Base-by-base conservation (phyloP, 2,329 filamentous ascomycete species). In the Epichloe sp. region DNA sequence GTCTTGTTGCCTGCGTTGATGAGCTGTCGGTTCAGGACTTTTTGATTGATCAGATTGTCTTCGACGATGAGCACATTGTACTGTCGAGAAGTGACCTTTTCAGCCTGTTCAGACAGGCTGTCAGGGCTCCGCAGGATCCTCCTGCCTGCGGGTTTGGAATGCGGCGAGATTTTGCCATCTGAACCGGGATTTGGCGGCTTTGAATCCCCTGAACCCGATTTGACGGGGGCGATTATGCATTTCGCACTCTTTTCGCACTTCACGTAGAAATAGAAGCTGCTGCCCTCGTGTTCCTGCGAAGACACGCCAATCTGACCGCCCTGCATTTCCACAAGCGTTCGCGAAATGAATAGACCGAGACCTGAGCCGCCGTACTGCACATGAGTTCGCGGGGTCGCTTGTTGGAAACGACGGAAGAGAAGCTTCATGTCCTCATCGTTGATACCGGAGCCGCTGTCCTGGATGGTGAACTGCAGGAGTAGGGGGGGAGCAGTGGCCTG, bases 291-390 rank as follows among this genome's bases (percentile, higher is more conserved):
- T 19, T 49, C 47, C 31, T 45, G 47, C 19, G 51, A 52, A 3
- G 76, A 73, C 3, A 89, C 83, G 8, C 85, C 85, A 52, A 89
- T 87, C 61, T 87, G 83, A 2, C 85, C 85, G 11, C 85, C 85
- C 65, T 88, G 85, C 45, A 89, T 68, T 61, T 88, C 84, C 1
- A 83, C 85, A 47, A 89, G 68, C 58, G 86, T 84, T 35, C 85
- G 75, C 4, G 81, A 86, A 60, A 89, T 89, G 67, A 88, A 89
- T 1, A 89, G 69, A 0, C 83, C 83, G 1, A 87, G 68, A 0
- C 83, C 83, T 0, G 79, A 83, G 8, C 83, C 83, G 19, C 82
- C 83, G 54, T 86, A 86, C 55, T 84, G 80, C 3, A 86, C 80
- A 59, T 86, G 83, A 0, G 82, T 86, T 36, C 81, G 72, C 5